Percentiles rank a stretch among this genome's conserved stretches.
These are phyloP conservation scores for Arachis stenosperma DNA, from an alignment of 306 rosid species.

Conservation along the genomic window DNA sequence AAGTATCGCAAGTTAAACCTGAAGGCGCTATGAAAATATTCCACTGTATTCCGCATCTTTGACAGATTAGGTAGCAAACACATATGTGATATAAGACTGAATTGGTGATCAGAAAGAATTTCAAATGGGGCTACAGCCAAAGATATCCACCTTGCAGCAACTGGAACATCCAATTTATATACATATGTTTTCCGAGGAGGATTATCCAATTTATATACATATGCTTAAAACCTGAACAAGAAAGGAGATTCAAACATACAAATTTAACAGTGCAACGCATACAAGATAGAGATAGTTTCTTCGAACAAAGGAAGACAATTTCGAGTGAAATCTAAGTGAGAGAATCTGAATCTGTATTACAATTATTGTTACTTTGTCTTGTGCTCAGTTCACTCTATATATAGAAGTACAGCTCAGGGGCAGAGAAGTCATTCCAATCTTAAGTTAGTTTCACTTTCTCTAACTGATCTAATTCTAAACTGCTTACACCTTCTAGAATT, in stretches of 20 bases:
- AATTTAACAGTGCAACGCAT: slow-evolving; percentile 21
- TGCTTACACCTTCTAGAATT: no score
- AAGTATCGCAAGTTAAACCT: slow-evolving; percentile 51
- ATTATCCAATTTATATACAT: slow-evolving; percentile 44
- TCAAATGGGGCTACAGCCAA: slow-evolving; percentile 87
- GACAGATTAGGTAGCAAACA: slow-evolving; percentile 58
- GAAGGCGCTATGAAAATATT: slow-evolving; percentile 77
- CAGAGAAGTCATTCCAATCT: no score
- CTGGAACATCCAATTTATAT: slow-evolving; percentile 78
- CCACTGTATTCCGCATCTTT: slow-evolving; percentile 72
- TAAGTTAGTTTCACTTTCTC: no score
- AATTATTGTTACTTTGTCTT: no score
- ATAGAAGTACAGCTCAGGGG: no score
- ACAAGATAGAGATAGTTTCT: neutral
- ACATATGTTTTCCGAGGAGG: slow-evolving; percentile 83
- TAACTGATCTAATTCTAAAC: no score
- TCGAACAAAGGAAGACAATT: neutral
- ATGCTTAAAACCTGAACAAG: slow-evolving; percentile 81
- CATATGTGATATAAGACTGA: slow-evolving; percentile 70
- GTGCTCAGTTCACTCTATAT: no score
- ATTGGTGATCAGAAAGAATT: slow-evolving; percentile 77
- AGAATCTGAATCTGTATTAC: no score
- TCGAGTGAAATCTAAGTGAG: neutral
- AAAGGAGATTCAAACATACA: slow-evolving; percentile 40
- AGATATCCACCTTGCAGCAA: slow-evolving; percentile 86